Evolutionary conservation across 495 filamentous ascomycete genomes (phyloP), one percentile per base, ranked within the genome.

Genomic region (Aspergillus hancockii): DNA sequence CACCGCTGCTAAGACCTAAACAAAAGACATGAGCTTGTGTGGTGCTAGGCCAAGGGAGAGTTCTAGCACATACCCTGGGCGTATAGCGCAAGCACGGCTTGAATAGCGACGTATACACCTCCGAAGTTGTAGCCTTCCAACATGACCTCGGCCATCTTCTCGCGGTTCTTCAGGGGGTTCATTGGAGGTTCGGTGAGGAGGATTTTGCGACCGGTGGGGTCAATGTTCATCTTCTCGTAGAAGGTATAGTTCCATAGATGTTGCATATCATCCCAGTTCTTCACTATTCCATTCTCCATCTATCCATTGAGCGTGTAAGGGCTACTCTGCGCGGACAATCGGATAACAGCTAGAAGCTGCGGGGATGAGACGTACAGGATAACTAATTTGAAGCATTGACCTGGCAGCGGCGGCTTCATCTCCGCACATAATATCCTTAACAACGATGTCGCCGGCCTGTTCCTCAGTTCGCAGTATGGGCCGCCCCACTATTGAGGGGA

Each of bases 341-440:
- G 52, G 57, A 47, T 19, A 61, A n/a, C 25, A 53, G 55, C 19
- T 46, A 46, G 16, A 32, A 14, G 52, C 34, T 19, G 47, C 47
- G 28, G 13, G 31, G 41, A 5, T 18, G 46, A 63, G 56, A 73
- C 81, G 67, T 84, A 90, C 88, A 66, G 94, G 94, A 74, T 98
- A 98, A 71, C 86, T 93, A 66, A 99, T 94, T 70, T 99, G 95
- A 53, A 99, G 85, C 91, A 96, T 95, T 57, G 90, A 93, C 63
- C 94, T 85, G 61, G 93, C 94, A 28, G 91, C 92, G 12, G 94
- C 92, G 28, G 94, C 94, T 78, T 99, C 94, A 79, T 99, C 95
- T 64, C 94, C 94, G 80, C 92, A 96, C 94, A 99, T 99, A 68
- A 99, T 97, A 81, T 99, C 94, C 83, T 97, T 97, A 71, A 99